phyloP scores from a whole-genome alignment of 2,329 filamentous ascomycete species.

The Ascochyta rabiei region DNA sequence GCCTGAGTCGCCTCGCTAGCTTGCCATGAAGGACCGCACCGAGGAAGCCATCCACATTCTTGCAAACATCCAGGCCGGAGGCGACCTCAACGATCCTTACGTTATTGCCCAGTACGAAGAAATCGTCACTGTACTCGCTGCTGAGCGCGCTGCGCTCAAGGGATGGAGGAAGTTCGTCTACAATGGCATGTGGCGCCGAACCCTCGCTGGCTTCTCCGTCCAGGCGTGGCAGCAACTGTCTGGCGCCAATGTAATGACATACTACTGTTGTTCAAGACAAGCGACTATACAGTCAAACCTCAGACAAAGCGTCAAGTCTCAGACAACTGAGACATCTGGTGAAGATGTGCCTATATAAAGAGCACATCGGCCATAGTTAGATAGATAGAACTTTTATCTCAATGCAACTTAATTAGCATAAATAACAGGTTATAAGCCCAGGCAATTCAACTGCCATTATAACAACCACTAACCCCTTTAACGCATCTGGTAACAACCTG shows the following conservation, averaged over 20 bases:
- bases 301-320: too few relatives aligned
- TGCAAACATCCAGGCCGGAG: slow-evolving; percentile 54
- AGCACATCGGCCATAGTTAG: too few relatives aligned
- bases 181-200: slow-evolving; percentile 65
- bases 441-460: too few relatives aligned
- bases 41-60: slow-evolving; percentile 55
- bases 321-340: too few relatives aligned
- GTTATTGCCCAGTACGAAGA: slow-evolving; percentile 58
- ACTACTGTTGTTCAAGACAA: background rate
- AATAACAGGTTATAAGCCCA: too few relatives aligned
- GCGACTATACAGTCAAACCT: too few relatives aligned
- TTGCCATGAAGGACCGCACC: slow-evolving; percentile 54
- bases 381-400: too few relatives aligned
- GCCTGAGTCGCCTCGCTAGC: slow-evolving; percentile 56
- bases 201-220: slow-evolving; percentile 61
- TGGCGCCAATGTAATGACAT: slow-evolving; percentile 48
- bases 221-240: slow-evolving; percentile 62
- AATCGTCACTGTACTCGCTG: slow-evolving; percentile 50
- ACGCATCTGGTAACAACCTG: too few relatives aligned
- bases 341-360: too few relatives aligned
- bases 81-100: slow-evolving; percentile 53
- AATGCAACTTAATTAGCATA: too few relatives aligned
- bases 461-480: too few relatives aligned
- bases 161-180: slow-evolving; percentile 55
- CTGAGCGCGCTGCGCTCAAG: slow-evolving; percentile 47